Conservation (phyloP, 2,329 filamentous ascomycete genomes). For the Nakataea oryzae region DNA sequence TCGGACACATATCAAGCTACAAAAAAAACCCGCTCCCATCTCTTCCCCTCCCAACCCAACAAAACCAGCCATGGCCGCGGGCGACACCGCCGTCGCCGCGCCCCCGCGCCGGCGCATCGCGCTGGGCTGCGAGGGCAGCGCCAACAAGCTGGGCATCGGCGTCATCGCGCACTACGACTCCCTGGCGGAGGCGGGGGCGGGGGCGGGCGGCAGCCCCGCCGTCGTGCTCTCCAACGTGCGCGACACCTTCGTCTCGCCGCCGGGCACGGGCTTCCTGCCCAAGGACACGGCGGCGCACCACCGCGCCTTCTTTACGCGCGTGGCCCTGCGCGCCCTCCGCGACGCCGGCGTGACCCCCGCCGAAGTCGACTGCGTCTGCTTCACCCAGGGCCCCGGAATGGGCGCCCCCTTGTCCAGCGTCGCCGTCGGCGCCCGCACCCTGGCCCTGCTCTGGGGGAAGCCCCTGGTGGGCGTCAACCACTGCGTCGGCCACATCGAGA, state of each 20-base stretch:
- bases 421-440: conserved; percentile 69
- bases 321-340: conserved; percentile 71
- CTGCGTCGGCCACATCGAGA: conserved; percentile 97
- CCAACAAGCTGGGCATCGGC: conserved; percentile 95
- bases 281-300: conserved; percentile 95
- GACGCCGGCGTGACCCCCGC: conserved; percentile 50
- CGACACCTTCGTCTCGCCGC: conserved; percentile 85
- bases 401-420: conserved; percentile 83
- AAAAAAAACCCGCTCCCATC: neutral
- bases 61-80: neutral
- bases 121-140: conserved; percentile 72
- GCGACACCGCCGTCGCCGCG: neutral
- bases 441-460: conserved; percentile 76
- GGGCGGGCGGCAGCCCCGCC: conserved; percentile 37
- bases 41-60: neutral
- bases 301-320: conserved; percentile 67
- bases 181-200: neutral
- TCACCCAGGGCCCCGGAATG: conserved; percentile 94
- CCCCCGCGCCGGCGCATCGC: conserved; percentile 34
- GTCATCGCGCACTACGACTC: conserved; percentile 64
- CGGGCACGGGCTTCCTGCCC: conserved; percentile 87
- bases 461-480: conserved; percentile 94
- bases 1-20: neutral
- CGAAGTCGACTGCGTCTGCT: conserved; percentile 87
- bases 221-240: conserved; percentile 85